Evolutionary conservation across 768 basidiomycete species (phyloP), one percentile per base, ranked within the genome.

Genomic region (Mycena venus): DNA sequence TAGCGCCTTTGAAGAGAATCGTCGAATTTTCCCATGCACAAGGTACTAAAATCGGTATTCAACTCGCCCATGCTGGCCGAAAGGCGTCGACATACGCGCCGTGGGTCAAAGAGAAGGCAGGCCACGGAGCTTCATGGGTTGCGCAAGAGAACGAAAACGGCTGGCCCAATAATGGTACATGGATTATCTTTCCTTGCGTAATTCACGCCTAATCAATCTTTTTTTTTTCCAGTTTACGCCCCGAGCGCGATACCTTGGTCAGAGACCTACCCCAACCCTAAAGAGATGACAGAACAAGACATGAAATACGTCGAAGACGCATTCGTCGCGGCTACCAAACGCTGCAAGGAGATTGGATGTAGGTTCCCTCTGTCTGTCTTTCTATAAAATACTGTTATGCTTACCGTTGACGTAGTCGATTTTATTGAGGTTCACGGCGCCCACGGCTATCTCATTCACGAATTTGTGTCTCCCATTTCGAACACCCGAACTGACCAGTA

Each of bases 391-490:
- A 49, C 34, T 47, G 44, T 10, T 60, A 42, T 19, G 9, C 44
- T 68, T 62, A 25, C 68, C 17, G 36, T n/a, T 67, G 25, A 17
- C 77, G 23, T 49, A 92, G 91, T 90, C 77, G 91, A 93, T 79
- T 91, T 92, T 79, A 91, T 94, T 44, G 93, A 95, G 80, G 77
- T 95, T 21, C 94, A 95, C 79, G 89, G 82, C 10, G 94, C 94
- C 3, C 94, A 95, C 79, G 93, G 86, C 23, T 93, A 93, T 79
- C 88, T 94, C n/a, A 36, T 92, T 1, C 89, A 91, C 80, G 80
- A 85, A 23, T 96, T 96, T 83, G 79, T 92, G 12, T 94, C 93
- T 4, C 95, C 95, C 1, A 80, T 95, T 34, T 93, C 92, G 17
- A 96, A 97, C 85, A 82, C 80, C 8, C 91, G 95, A 36, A 87